Base-by-base conservation (phyloP, 1,139 yeast genomes). In the Schwanniomyces etchellsii region DNA sequence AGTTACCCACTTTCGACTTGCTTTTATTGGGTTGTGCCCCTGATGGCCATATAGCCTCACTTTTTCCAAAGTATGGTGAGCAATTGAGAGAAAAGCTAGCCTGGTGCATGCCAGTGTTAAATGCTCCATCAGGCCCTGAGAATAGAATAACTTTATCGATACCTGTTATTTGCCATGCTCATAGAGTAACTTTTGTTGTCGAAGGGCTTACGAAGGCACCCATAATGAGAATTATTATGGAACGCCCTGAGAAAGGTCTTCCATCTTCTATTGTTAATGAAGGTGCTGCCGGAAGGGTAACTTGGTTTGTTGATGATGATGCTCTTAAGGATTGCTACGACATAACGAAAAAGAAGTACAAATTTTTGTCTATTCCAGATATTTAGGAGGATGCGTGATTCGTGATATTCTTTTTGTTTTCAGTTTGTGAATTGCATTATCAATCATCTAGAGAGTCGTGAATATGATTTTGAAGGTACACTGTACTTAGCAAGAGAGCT, bases 301-400 rank as follows among this genome's bases (percentile, higher is more conserved):
- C 91, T 12, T 91, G 98, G 98, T 91, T 91, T 64, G 97, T 91
- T 28, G 98, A 91, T 57, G 86, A 86, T 48, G 96, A 84, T 45
- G 97, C 98, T 5, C 73, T 91, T 45, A 77, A 80, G 36, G 96
- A 89, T 46, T 81, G 83, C 37, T 77, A 76, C 51, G 74, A 67
- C 38, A 74, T 81, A 32, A 79, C 85, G 16, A 81, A 81, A 64
- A 81, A 80, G 59, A 78, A 80, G 57, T 82, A 82, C 59, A 82
- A 81, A 57, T 74, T 64, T 39, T 57, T 69, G 41, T 59, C 70
- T 21, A 58, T 61, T 26, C 46, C 44, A 20, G 43, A 32, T 9
- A n/a, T n/a, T n/a, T 39, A 39, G n/a, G 20, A 21, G 16, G 13
- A 15, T 22, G 23, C 20, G 14, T 11, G 15, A 11, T 24, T 33